Conservation (phyloP, 2,329 filamentous ascomycete genomes). For the Canariomyces notabilis region DNA sequence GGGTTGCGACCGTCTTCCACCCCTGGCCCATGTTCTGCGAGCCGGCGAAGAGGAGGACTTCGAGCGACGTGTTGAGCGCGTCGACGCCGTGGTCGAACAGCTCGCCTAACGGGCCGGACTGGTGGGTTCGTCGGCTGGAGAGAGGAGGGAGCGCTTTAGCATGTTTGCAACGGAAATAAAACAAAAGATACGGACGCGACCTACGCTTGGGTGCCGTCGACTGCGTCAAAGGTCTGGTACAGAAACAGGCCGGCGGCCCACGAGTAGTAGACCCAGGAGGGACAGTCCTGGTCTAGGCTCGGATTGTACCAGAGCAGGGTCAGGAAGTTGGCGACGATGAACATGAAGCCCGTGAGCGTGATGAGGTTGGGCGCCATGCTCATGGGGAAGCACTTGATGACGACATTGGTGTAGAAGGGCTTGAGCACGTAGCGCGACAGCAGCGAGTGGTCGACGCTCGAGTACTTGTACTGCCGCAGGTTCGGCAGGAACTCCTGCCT, state of each 20-base stretch:
- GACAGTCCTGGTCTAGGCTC: constrained; percentile 88
- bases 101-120: constrained; percentile 90
- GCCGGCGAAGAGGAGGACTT: constrained; percentile 85
- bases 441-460: constrained; percentile 81
- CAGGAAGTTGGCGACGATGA: constrained; percentile 82
- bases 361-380: constrained; percentile 88
- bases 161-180: too few relatives aligned
- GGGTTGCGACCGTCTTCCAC: constrained; percentile 77
- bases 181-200: constrained; percentile 33
- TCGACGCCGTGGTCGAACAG: constrained; percentile 98
- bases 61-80: constrained; percentile 91
- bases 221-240: constrained; percentile 97
- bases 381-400: constrained; percentile 92
- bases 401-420: constrained; percentile 92
- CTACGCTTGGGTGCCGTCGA: constrained; percentile 89
- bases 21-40: constrained; percentile 90
- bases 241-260: constrained; percentile 88
- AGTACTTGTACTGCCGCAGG: constrained; percentile 94
- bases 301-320: constrained; percentile 96
- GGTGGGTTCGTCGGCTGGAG: constrained; percentile 71
- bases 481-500: constrained; percentile 83
- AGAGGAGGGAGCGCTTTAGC: too few relatives aligned
- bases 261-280: constrained; percentile 87
- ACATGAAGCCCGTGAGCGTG: constrained; percentile 83
- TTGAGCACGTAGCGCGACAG: constrained; percentile 91